A percentile compares a stretch with the other conserved stretches of the same genome.
Evolutionary conservation across 225 moss, liverwort and hornwort genomes (phyloP).

Genomic region (Sphagnum contortum): DNA sequence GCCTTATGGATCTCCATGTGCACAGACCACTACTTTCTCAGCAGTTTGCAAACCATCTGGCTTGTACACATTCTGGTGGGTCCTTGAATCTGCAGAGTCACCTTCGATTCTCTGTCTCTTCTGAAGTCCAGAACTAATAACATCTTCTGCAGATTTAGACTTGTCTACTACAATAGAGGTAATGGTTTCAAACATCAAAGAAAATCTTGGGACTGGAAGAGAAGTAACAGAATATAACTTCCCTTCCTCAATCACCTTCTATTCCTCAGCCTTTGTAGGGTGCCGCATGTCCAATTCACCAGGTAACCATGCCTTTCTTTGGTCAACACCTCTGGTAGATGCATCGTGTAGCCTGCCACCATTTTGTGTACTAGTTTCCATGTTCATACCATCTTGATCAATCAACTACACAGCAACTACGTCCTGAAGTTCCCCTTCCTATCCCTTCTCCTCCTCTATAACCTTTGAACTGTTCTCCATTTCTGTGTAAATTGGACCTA

Average conservation of each 20-base stretch:
- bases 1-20: constrained; percentile 19
- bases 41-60: neutral
- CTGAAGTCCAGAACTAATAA: neutral
- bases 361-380: no score
- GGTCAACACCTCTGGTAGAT: neutral
- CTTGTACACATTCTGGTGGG: neutral
- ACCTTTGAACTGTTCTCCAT: no score
- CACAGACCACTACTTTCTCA: constrained; percentile 13
- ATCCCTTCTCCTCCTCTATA: neutral
- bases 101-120: neutral
- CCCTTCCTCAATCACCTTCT: constrained; percentile 8
- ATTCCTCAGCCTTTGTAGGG: neutral
- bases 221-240: neutral
- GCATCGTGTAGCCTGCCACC: neutral
- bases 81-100: neutral
- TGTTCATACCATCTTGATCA: no score
- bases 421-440: neutral
- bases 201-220: neutral
- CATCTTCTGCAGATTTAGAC: neutral
- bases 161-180: neutral
- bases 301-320: neutral
- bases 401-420: neutral
- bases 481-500: no score
- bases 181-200: neutral
- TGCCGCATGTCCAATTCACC: neutral